Evolutionary conservation across 2,329 filamentous ascomycete species (phyloP).

Genomic region (Colletotrichum trifolii): DNA sequence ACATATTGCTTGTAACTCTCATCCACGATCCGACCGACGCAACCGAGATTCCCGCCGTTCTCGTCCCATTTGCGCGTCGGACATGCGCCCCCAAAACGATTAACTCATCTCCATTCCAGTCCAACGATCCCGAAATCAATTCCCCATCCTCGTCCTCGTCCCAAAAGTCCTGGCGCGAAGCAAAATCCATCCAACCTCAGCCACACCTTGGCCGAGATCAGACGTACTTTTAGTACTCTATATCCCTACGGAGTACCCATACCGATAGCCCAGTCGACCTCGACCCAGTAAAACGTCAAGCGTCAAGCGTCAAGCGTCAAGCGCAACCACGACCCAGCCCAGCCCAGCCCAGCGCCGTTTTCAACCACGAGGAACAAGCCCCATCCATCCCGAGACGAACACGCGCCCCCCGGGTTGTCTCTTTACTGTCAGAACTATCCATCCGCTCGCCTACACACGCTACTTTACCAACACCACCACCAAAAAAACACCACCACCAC

Average conservation of each 20-base stretch:
- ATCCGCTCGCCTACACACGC: neutral
- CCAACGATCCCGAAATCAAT: no score
- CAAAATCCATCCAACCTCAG: no score
- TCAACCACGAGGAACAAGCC: slow-evolving; percentile 16
- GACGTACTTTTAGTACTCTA: no score
- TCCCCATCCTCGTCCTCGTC: no score
- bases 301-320: slow-evolving; percentile 21
- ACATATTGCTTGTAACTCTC: no score
- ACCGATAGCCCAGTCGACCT: neutral
- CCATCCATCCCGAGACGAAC: slow-evolving; percentile 22
- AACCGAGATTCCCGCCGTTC: neutral
- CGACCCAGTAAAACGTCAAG: neutral
- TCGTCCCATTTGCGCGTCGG: neutral
- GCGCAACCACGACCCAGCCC: slow-evolving; percentile 6
- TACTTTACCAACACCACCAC: slow-evolving; percentile 9
- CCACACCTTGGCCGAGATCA: no score
- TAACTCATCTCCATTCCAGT: no score
- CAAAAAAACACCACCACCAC: neutral
- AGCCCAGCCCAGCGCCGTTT: slow-evolving; percentile 30
- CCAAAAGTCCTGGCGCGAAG: no score
- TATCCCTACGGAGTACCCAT: no score
- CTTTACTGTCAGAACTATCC: slow-evolving; percentile 20
- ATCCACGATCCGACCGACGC: no score
- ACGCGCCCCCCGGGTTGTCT: slow-evolving; percentile 15
- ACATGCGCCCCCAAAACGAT: no score